Conservation (phyloP, 2,329 filamentous ascomycete species). For the Tothia fuscella region DNA sequence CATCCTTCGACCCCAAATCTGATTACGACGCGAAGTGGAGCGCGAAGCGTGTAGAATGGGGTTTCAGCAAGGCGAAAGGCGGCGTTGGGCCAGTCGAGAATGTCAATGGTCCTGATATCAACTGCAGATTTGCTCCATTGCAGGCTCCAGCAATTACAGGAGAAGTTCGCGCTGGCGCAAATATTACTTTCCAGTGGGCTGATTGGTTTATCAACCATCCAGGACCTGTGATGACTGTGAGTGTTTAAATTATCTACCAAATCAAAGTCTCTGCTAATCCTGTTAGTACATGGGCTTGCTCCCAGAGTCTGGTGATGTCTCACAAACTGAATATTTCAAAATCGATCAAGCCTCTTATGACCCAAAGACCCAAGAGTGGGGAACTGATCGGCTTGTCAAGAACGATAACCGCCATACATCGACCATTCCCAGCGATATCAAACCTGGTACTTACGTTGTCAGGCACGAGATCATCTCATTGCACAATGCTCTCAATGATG, state of each 20-base stretch:
- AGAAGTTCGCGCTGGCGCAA: background rate
- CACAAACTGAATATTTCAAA: background rate
- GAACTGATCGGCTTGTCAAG: conserved; percentile 22
- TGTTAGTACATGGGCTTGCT: background rate
- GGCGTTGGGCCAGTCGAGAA: background rate
- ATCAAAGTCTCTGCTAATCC: too few relatives aligned
- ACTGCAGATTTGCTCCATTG: background rate
- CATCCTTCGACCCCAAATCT: background rate
- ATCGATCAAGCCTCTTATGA: background rate
- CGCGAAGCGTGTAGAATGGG: background rate
- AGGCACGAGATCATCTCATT: conserved; percentile 42
- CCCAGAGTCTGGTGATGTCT: background rate
- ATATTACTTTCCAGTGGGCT: background rate
- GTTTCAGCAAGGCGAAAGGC: background rate
- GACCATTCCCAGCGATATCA: conserved; percentile 32
- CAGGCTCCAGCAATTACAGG: background rate
- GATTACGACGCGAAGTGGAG: background rate
- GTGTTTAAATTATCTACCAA: background rate
- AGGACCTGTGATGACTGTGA: background rate
- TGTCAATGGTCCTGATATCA: background rate
- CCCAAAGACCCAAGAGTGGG: conserved; percentile 16
- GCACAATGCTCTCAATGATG: conserved; percentile 18
- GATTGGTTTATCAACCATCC: conserved; percentile 1
- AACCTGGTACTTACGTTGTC: conserved; percentile 39
- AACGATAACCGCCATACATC: conserved; percentile 36